Percentiles rank a stretch among this genome's conserved stretches.
Conservation (phyloP, 2,329 filamentous ascomycete species). For the Zymoseptoria passerinii region DNA sequence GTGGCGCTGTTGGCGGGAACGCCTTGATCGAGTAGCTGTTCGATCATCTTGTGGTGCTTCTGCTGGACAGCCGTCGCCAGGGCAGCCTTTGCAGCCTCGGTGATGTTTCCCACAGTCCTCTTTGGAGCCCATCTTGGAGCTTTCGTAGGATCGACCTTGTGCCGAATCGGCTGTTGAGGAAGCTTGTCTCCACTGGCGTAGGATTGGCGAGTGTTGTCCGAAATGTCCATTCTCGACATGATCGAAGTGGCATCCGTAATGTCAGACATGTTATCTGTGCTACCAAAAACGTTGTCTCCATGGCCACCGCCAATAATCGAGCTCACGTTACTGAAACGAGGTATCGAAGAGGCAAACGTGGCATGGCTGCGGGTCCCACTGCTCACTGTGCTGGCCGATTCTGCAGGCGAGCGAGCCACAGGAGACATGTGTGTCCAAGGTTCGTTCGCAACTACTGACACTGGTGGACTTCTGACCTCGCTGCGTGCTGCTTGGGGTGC, state of each 20-base stretch:
- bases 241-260: slow-evolving; percentile 19
- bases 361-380: background rate
- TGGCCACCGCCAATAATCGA: slow-evolving; percentile 5
- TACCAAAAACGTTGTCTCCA: background rate
- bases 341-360: background rate
- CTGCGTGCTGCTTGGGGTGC: background rate
- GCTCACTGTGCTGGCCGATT: background rate
- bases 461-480: background rate
- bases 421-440: background rate
- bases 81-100: slow-evolving; percentile 31
- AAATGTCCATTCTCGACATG: slow-evolving; percentile 9
- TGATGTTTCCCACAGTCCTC: slow-evolving; percentile 18
- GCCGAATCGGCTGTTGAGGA: slow-evolving; percentile 38
- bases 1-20: slow-evolving; percentile 11
- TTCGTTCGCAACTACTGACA: background rate
- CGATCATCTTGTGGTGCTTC: slow-evolving; percentile 22
- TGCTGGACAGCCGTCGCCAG: slow-evolving; percentile 30
- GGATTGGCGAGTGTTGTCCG: slow-evolving; percentile 22
- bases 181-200: slow-evolving; percentile 34
- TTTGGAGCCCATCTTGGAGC: slow-evolving; percentile 18
- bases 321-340: slow-evolving; percentile 12
- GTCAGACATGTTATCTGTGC: background rate
- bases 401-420: background rate
- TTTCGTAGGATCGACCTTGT: slow-evolving; percentile 34
- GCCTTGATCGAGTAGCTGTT: slow-evolving; percentile 25